Evolutionary conservation across 306 rosid species (phyloP), one percentile per base, ranked within the genome.

Genomic region (Malus fusca): DNA sequence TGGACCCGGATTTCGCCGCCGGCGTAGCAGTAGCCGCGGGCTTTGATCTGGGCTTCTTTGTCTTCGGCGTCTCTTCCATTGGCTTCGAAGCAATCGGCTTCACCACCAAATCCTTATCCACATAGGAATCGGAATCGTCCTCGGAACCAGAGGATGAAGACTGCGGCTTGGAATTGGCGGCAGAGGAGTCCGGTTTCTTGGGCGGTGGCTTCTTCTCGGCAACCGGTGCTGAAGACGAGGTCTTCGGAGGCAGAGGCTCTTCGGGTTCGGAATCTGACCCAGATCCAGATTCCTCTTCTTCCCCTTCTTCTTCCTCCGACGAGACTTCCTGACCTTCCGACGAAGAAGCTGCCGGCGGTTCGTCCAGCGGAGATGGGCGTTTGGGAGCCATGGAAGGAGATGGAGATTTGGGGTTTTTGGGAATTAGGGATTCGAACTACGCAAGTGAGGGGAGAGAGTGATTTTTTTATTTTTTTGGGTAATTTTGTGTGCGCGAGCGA

Each of bases 261-360:
- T 78, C 66, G n/a, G 62, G 13, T 6, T 66, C 75, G 12, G 70
- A 44, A 46, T 37, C 78, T 11, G 79, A 68, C 30, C 28, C 74
- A 48, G 79, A 76, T 42, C 67, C 76, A 58, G 81, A 78, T 0
- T 52, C 65, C 14, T 76, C 87, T 0, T 84, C 87, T 23, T 62
- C 88, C 22, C 79, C 89, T 6, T 78, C 87, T 13, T 37, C 84
- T 13, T 37, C 84, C 18, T 64, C 86, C 0, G 88, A 68, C 5
- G 88, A 77, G 40, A 69, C 66, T 8, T 79, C 84, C 46, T 78
- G 78, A 40, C 72, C 88, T 26, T 69, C 81, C 1, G 87, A 79
- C 1, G 96, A 86, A 51, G 93, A 82, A 63, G 92, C 91, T 1
- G 96, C 84, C 25, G 97, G 96, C 3, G 96, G 96, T 0, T 90